Evolutionary conservation across 179 eudicot species (phyloP).

Genomic region (Sideroxylon spinosum): DNA sequence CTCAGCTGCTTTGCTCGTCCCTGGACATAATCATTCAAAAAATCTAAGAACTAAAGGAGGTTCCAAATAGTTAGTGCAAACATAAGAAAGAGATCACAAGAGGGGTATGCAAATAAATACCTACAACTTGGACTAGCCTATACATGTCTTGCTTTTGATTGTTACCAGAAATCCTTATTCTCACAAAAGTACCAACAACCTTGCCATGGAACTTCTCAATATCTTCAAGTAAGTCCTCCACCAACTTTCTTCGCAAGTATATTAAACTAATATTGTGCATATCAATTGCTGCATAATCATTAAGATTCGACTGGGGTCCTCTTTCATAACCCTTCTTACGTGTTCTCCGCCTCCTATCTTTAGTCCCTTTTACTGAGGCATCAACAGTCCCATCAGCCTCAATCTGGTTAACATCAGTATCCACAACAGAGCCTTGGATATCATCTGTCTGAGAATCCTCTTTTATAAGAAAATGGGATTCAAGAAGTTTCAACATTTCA

Average conservation of each 20-base stretch:
- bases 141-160: conserved; percentile 82
- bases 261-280: conserved; percentile 83
- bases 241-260: conserved; percentile 73
- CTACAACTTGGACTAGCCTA: conserved; percentile 94
- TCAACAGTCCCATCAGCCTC: conserved; percentile 64
- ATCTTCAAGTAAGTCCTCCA: conserved; percentile 87
- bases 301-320: conserved; percentile 78
- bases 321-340: conserved; percentile 58
- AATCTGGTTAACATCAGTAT: conserved; percentile 48
- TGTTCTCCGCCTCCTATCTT: conserved; percentile 57
- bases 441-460: conserved; percentile 74
- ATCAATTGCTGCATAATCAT: conserved; percentile 97
- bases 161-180: conserved; percentile 88
- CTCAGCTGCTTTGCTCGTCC: conserved; percentile 70
- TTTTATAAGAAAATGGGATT: conserved; percentile 77
- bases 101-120: conserved; percentile 31
- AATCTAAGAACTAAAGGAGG: conserved; percentile 17
- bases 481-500: conserved; percentile 98
- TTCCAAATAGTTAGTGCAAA: conserved; percentile 8
- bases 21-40: conserved; percentile 37
- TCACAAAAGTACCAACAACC: conserved; percentile 84
- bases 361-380: conserved; percentile 38
- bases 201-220: conserved; percentile 61
- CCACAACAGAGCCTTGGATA: conserved; percentile 73
- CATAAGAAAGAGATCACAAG: background rate